phyloP scores from a whole-genome alignment of 805 yeast genomes.

The Candida chauliodis region DNA sequence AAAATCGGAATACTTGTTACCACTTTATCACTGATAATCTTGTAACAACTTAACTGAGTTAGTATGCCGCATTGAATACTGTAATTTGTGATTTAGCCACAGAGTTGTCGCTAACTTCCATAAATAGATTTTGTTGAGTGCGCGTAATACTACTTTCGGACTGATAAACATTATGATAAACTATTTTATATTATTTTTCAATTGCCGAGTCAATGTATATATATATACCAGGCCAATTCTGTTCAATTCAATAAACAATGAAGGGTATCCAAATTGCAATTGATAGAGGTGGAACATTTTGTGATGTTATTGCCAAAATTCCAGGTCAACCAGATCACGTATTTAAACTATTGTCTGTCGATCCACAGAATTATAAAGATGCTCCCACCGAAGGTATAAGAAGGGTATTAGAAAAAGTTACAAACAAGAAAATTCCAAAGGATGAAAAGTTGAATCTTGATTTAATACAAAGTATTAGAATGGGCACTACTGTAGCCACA shows the following conservation, averaged over 20 bases:
- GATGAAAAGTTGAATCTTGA: slow-evolving; percentile 50
- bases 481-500: slow-evolving; percentile 97
- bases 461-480: slow-evolving; percentile 63
- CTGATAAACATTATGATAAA: not conserved
- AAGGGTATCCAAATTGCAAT: slow-evolving; percentile 29
- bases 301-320: slow-evolving; percentile 60
- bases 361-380: slow-evolving; percentile 81
- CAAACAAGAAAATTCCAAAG: slow-evolving; percentile 49
- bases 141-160: not conserved
- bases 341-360: slow-evolving; percentile 81
- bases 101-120: not conserved
- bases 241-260: slow-evolving; percentile 4
- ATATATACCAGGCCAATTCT: too few relatives aligned
- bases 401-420: slow-evolving; percentile 61
- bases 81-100: too few relatives aligned
- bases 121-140: not conserved
- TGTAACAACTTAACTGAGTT: too few relatives aligned
- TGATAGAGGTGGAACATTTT: slow-evolving; percentile 82
- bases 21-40: too few relatives aligned
- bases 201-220: not conserved
- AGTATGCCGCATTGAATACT: too few relatives aligned
- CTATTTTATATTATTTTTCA: too few relatives aligned
- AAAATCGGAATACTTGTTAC: too few relatives aligned
- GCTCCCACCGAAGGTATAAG: slow-evolving; percentile 93
- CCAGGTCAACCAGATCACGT: slow-evolving; percentile 57